phyloP scores from a whole-genome alignment of 2,329 filamentous ascomycete genomes.

The Colletotrichum sp. region DNA sequence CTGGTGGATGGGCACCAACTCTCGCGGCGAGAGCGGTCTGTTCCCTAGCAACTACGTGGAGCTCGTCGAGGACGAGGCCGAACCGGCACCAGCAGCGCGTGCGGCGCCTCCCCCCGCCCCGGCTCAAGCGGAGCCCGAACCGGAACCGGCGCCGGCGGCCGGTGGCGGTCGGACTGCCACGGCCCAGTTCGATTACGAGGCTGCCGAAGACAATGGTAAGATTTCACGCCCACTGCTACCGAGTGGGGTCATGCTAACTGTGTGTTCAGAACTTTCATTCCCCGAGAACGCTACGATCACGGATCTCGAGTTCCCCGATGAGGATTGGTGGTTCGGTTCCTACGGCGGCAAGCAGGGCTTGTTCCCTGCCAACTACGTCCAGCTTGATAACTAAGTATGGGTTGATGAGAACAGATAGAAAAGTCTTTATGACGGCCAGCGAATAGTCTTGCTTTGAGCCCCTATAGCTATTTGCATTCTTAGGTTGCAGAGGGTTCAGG shows the following conservation, averaged over 20 bases:
- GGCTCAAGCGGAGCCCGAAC: constrained; percentile 41
- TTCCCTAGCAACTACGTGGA: constrained; percentile 99
- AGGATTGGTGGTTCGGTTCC: constrained; percentile 98
- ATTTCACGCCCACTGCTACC: constrained; percentile 29
- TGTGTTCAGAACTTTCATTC: constrained; percentile 72
- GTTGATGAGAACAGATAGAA: not conserved
- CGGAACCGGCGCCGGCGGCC: constrained; percentile 39
- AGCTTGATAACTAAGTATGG: constrained; percentile 49
- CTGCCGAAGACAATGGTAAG: constrained; percentile 88
- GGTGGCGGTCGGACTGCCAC: constrained; percentile 70
- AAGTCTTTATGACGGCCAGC: constrained; percentile 16
- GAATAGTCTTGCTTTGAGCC: not conserved
- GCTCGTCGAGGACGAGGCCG: constrained; percentile 68
- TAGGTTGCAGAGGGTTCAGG: not conserved
- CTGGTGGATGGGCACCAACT: constrained; percentile 98
- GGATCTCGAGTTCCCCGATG: constrained; percentile 91
- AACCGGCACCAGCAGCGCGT: constrained; percentile 39
- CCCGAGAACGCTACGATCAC: constrained; percentile 86
- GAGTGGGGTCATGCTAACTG: not conserved
- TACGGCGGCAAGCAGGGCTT: constrained; percentile 81
- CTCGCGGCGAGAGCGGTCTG: constrained; percentile 80
- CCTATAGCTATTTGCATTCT: not conserved
- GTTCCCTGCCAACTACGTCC: constrained; percentile 79
- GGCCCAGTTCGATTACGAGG: constrained; percentile 94
- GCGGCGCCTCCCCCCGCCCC: constrained; percentile 36